Conservation (phyloP, 2,329 filamentous ascomycete genomes). For the Massarina eburnea region DNA sequence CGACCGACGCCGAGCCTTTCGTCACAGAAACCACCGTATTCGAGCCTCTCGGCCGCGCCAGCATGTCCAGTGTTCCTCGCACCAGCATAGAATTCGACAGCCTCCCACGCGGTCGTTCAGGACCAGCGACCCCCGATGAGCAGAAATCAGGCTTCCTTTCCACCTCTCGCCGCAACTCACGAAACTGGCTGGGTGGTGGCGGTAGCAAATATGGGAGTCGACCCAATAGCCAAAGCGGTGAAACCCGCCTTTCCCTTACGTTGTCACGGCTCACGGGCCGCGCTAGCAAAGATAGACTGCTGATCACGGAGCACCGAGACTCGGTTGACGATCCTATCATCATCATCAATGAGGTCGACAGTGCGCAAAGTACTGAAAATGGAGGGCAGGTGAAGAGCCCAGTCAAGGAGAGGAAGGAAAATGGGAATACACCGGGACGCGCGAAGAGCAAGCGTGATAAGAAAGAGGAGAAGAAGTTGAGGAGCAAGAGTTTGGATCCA, state of each 20-base stretch:
- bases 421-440: slow-evolving; percentile 19
- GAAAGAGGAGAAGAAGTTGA: slow-evolving; percentile 33
- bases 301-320: slow-evolving; percentile 18
- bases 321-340: slow-evolving; percentile 30
- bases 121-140: slow-evolving; percentile 50
- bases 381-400: slow-evolving; percentile 14
- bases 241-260: slow-evolving; percentile 46
- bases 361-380: slow-evolving; percentile 16
- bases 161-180: slow-evolving; percentile 35
- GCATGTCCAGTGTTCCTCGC: slow-evolving; percentile 42
- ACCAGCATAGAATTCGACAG: slow-evolving; percentile 43
- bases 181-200: slow-evolving; percentile 28
- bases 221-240: slow-evolving; percentile 45
- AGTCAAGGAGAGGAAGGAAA: slow-evolving; percentile 27
- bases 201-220: slow-evolving; percentile 38
- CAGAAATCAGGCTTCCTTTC: slow-evolving; percentile 36
- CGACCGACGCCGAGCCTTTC: slow-evolving; percentile 10
- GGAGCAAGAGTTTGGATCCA: slow-evolving; percentile 45
- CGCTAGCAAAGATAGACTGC: slow-evolving; percentile 47
- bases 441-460: slow-evolving; percentile 22
- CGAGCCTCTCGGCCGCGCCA: slow-evolving; percentile 33
- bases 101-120: slow-evolving; percentile 32
- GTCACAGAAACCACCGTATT: slow-evolving; percentile 9
- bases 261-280: slow-evolving; percentile 43
- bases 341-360: slow-evolving; percentile 23